Evolutionary conservation across 2,329 filamentous ascomycete genomes (phyloP), one percentile per base, ranked within the genome.

Genomic region (Trichophyton verrucosum): DNA sequence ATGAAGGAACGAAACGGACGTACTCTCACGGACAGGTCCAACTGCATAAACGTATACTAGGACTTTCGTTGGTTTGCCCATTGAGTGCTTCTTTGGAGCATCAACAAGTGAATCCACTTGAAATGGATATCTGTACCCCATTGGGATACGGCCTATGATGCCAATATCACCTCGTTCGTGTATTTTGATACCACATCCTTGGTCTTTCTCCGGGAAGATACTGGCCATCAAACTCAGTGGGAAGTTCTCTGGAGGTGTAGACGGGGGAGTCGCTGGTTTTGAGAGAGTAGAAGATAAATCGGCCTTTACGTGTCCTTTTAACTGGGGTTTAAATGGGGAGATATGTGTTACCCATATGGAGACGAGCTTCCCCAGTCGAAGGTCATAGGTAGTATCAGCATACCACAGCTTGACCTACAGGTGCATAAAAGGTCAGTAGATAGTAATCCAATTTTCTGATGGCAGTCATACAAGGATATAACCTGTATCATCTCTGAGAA

Each of bases 141-240:
- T 69, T 27, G 78, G 77, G 36, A 65, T 72, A 58, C 73, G 76
- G 66, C 73, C 77, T 62, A 75, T 70, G 3, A 65, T 69, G 8
- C 72, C 72, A 59, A 76, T 68, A 62, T 80, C 77, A 57, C 72
- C 76, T 20, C 74, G 71, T 57, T 76, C 68, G 59, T 79, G 75
- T 2, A 80, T 61, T 70, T 76, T 74, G 55, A 80, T 67, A 62
- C 78, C 71, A 61, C 78, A 80, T 49, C 72, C 74, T 5, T 75
- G 73, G 65, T 82, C 80, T 15, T 77, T 72, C 63, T 81, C 80
- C 0, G 80, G 80, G 60, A 81, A 81, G 5, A 82, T 74, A 40
- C 74, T 78, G 0, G 77, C 77, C 62, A 78, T 77, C 1, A 80
- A 27, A 6, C 17, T 55, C 27, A 55, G 17, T 3, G 51, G 51